These are phyloP conservation scores for Candida tallmaniae DNA, from an alignment of 805 yeast genomes.

Conservation along the genomic window DNA sequence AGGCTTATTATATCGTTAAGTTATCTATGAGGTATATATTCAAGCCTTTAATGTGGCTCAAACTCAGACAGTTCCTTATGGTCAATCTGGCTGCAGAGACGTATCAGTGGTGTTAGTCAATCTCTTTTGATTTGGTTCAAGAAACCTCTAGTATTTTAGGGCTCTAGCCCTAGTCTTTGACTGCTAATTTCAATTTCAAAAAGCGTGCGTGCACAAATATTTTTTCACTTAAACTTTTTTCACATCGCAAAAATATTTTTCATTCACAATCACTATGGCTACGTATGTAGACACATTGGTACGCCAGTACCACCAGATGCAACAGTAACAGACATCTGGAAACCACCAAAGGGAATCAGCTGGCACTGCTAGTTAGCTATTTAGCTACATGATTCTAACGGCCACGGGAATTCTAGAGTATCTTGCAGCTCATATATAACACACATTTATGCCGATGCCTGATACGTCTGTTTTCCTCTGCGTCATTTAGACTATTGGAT, in stretches of 20 bases:
- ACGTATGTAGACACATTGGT: constrained; percentile 11
- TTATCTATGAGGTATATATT: too few relatives aligned
- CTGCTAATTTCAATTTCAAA: not conserved
- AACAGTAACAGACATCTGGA: not conserved
- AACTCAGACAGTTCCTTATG: too few relatives aligned
- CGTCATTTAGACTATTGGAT: constrained; percentile 16
- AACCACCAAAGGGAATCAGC: not conserved
- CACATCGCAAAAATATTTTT: not conserved
- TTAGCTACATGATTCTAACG: constrained; percentile 1
- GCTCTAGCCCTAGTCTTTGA: constrained; percentile 1
- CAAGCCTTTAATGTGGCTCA: too few relatives aligned
- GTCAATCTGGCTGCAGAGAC: too few relatives aligned
- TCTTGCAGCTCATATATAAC: constrained; percentile 33
- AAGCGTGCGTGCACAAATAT: too few relatives aligned
- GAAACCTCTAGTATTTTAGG: not conserved
- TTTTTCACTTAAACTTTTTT: too few relatives aligned
- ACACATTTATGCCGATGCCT: constrained; percentile 36
- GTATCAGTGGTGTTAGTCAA: too few relatives aligned
- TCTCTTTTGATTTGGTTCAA: too few relatives aligned
- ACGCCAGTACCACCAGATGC: not conserved
- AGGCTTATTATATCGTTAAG: too few relatives aligned
- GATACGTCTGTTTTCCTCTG: constrained; percentile 43
- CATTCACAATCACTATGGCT: constrained; percentile 9
- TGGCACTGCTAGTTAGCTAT: too few relatives aligned
- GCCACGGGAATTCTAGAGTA: constrained; percentile 39